phyloP scores from a whole-genome alignment of 2,329 filamentous ascomycete species.

The Cladosporium sp. region DNA sequence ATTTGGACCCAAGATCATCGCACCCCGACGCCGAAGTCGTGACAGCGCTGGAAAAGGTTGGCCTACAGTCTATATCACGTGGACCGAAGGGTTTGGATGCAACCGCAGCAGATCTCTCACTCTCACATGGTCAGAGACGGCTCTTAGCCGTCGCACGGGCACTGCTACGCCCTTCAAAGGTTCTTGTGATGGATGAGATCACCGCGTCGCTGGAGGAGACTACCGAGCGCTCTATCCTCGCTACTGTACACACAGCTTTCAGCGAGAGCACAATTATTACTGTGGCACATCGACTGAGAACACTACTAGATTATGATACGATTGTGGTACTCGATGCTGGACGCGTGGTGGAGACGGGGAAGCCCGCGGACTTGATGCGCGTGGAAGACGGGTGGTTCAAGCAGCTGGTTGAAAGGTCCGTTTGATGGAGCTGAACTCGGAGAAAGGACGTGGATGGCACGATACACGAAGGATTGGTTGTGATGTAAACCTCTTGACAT shows the following conservation, averaged over 20 bases:
- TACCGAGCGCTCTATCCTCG: conserved; percentile 56
- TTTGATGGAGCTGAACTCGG: too few relatives aligned
- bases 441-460: too few relatives aligned
- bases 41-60: background rate
- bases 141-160: conserved; percentile 48
- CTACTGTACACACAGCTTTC: conserved; percentile 44
- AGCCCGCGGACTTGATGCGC: background rate
- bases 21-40: conserved; percentile 20
- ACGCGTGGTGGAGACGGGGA: conserved; percentile 27
- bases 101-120: conserved; percentile 19
- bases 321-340: conserved; percentile 51
- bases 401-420: background rate
- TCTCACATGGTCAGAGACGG: conserved; percentile 48
- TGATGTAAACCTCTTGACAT: too few relatives aligned
- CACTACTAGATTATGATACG: conserved; percentile 51
- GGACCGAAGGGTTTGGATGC: background rate
- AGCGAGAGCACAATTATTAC: conserved; percentile 55
- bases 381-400: background rate
- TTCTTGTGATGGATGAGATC: conserved; percentile 37
- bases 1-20: conserved; percentile 43
- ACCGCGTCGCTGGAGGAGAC: conserved; percentile 50
- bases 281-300: conserved; percentile 54
- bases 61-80: background rate
- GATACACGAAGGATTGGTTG: too few relatives aligned
- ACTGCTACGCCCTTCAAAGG: conserved; percentile 36